phyloP scores from a whole-genome alignment of 352 stramenopile species.

The Pythium aristosporum region DNA sequence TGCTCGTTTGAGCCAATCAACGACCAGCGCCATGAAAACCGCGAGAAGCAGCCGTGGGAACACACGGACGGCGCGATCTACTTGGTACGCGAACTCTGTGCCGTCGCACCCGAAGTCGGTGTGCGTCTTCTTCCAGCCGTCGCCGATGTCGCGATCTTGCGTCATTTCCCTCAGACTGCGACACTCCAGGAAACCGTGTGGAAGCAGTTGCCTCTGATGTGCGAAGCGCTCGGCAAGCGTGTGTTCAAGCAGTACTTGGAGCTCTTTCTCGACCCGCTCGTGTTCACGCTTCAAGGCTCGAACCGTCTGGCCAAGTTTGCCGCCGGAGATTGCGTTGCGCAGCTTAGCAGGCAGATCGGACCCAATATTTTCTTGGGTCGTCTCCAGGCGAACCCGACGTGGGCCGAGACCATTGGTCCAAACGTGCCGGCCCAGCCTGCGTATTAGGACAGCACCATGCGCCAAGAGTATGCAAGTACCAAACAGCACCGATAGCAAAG shows the following conservation, averaged over 20 bases:
- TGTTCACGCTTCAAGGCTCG: conserved; percentile 76
- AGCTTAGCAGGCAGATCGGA: conserved; percentile 77
- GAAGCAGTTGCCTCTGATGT: conserved; percentile 81
- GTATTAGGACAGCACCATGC: conserved; percentile 10
- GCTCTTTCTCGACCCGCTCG: conserved; percentile 80
- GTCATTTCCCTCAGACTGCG: conserved; percentile 70
- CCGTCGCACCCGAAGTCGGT: conserved; percentile 50
- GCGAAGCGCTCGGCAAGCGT: conserved; percentile 72
- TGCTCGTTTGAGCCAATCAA: conserved; percentile 95
- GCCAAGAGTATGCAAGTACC: no score
- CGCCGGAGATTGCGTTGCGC: conserved; percentile 68
- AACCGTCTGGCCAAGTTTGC: conserved; percentile 71
- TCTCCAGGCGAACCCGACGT: conserved; percentile 65
- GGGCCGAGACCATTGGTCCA: conserved; percentile 57
- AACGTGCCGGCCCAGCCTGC: conserved; percentile 21
- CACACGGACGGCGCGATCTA: conserved; percentile 95
- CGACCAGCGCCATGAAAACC: conserved; percentile 82
- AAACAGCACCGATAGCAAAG: background rate
- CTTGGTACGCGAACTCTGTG: conserved; percentile 92
- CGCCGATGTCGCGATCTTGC: conserved; percentile 72
- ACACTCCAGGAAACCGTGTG: conserved; percentile 83
- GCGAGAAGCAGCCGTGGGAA: conserved; percentile 92
- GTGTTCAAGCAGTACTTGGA: conserved; percentile 84
- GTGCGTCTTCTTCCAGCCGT: conserved; percentile 54
- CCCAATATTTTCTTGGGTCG: conserved; percentile 81